These are phyloP conservation scores for Agrocybe chaxingu DNA, from an alignment of 768 basidiomycete species.

Conservation along the genomic window DNA sequence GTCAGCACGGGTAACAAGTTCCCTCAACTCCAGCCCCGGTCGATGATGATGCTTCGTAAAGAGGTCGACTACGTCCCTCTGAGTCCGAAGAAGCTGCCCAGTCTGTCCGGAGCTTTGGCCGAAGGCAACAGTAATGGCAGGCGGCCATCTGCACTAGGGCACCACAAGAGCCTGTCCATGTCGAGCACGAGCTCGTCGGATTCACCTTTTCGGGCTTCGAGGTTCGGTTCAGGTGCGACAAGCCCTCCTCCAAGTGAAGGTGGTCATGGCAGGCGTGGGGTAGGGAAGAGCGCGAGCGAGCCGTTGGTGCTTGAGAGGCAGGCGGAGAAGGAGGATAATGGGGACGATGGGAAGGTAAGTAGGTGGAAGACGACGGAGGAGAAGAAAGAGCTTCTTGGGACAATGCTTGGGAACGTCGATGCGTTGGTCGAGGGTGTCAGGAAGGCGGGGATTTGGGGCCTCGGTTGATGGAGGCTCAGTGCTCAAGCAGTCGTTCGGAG, in stretches of 20 bases:
- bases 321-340: constrained; percentile 7
- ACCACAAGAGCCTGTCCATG: constrained; percentile 19
- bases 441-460: constrained; percentile 85
- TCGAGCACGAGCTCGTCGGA: constrained; percentile 1
- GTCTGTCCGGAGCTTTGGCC: neutral
- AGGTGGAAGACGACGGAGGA: constrained; percentile 64
- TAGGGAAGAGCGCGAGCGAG: constrained; percentile 7
- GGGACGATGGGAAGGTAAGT: constrained; percentile 14
- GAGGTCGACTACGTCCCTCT: constrained; percentile 74
- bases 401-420: constrained; percentile 89
- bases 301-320: neutral
- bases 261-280: neutral
- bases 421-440: constrained; percentile 84
- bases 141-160: constrained; percentile 10
- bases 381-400: constrained; percentile 77
- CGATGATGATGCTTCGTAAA: constrained; percentile 63
- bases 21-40: constrained; percentile 42
- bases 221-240: neutral
- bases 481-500: neutral
- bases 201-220: constrained; percentile 3
- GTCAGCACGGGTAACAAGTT: constrained; percentile 5
- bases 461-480: constrained; percentile 30
- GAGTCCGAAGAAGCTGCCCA: constrained; percentile 58
- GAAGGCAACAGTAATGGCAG: neutral
- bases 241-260: neutral